Evolutionary conservation across 345 rosid species (phyloP).

Genomic region (Physaria fendleri): DNA sequence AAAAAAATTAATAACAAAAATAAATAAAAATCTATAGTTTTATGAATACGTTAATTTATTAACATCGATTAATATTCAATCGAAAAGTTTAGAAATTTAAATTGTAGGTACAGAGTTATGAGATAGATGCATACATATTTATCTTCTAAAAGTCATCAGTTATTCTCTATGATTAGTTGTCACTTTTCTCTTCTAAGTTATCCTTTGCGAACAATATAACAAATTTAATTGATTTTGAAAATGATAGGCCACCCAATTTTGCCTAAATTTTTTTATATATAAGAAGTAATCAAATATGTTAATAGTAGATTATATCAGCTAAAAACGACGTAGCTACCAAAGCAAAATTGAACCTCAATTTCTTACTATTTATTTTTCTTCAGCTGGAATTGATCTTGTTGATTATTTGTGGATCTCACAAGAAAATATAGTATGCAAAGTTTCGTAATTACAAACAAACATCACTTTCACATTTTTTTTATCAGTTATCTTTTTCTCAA

Average conservation of each 20-base stretch:
- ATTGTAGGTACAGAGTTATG: too few species aligned
- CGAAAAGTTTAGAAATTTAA: too few species aligned
- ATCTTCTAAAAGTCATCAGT: neutral
- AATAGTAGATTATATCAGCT: neutral
- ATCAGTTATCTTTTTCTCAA: neutral
- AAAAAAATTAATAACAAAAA: neutral
- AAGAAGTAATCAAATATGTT: neutral
- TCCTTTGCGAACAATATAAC: neutral
- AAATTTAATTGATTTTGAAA: neutral
- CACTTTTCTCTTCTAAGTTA: neutral
- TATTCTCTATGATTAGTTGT: neutral
- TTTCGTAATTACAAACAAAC: neutral
- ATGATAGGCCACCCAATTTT: neutral
- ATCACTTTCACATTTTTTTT: neutral
- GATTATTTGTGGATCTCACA: neutral
- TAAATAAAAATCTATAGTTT: neutral
- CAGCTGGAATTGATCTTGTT: neutral
- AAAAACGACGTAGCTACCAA: neutral
- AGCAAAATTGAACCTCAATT: neutral
- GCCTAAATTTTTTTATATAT: too few species aligned
- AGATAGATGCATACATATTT: neutral
- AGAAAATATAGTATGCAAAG: neutral
- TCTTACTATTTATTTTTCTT: neutral
- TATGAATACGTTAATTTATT: neutral
- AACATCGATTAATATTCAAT: too few species aligned